Evolutionary conservation across 306 rosid species (phyloP).

Genomic region (Quercus cerris): DNA sequence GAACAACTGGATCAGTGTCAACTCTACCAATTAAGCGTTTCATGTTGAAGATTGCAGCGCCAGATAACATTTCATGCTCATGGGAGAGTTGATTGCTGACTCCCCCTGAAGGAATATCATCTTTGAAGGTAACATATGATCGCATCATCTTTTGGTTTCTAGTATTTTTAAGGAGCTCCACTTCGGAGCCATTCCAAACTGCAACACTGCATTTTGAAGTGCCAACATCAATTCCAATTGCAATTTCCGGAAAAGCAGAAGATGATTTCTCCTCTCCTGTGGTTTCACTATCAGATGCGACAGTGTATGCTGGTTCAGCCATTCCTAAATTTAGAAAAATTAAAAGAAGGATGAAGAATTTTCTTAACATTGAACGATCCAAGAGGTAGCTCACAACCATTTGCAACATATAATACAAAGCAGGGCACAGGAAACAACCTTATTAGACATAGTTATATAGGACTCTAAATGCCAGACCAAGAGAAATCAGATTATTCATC

Average conservation of each 20-base stretch:
- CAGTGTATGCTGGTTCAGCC: constrained; percentile 81
- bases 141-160: constrained; percentile 73
- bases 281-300: constrained; percentile 79
- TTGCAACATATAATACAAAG: neutral
- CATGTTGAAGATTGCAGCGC: constrained; percentile 80
- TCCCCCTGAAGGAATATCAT: constrained; percentile 63
- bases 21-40: constrained; percentile 86
- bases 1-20: constrained; percentile 85
- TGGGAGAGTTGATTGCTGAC: constrained; percentile 43
- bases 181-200: constrained; percentile 79
- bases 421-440: neutral
- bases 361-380: neutral
- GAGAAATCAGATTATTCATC: neutral
- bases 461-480: neutral
- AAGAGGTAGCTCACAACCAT: neutral
- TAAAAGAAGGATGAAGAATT: neutral
- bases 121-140: constrained; percentile 74
- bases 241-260: constrained; percentile 57
- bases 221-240: constrained; percentile 83
- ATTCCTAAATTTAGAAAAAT: constrained; percentile 49
- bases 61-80: constrained; percentile 65
- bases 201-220: constrained; percentile 90
- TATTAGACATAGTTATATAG: neutral
- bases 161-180: constrained; percentile 66
- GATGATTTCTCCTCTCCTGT: constrained; percentile 60